These are phyloP conservation scores for Phytophthora crassamura DNA, from an alignment of 352 stramenopile species.

Conservation along the genomic window DNA sequence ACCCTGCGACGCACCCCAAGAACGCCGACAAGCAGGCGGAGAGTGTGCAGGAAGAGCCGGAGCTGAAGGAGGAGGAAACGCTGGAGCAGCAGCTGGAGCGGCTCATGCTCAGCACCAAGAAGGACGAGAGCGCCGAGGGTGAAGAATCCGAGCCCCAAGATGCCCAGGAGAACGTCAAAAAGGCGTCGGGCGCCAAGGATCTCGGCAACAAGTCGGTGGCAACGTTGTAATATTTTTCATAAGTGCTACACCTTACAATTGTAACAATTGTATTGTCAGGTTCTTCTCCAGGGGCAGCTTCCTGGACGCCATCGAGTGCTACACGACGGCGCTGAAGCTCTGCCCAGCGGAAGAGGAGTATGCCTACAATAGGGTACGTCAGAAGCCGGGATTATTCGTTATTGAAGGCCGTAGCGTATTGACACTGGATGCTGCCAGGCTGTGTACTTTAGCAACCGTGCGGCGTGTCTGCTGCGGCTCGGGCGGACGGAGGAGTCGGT, in stretches of 20 bases:
- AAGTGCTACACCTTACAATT: background rate
- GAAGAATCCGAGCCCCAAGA: constrained; percentile 38
- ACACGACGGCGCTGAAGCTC: constrained; percentile 84
- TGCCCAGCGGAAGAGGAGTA: constrained; percentile 80
- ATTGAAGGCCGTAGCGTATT: constrained; percentile 9
- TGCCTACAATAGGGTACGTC: constrained; percentile 74
- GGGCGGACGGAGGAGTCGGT: constrained; percentile 89
- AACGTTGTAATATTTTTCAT: background rate
- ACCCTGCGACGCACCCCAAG: constrained; percentile 48
- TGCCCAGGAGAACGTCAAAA: constrained; percentile 56
- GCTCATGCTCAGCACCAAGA: constrained; percentile 51
- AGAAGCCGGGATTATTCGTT: background rate
- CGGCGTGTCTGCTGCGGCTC: constrained; percentile 76
- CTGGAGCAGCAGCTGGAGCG: constrained; percentile 71
- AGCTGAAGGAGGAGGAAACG: constrained; percentile 53
- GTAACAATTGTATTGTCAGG: constrained; percentile 35
- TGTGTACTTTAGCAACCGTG: constrained; percentile 89
- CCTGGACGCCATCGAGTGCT: constrained; percentile 86
- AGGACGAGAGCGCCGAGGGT: constrained; percentile 11
- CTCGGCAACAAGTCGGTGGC: constrained; percentile 80
- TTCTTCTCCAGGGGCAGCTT: constrained; percentile 75
- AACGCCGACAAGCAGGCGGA: constrained; percentile 16
- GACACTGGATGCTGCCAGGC: constrained; percentile 71
- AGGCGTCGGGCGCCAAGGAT: constrained; percentile 78
- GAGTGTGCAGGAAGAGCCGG: constrained; percentile 10